Base-by-base conservation (phyloP, 2,329 filamentous ascomycete genomes). In the Paecilomyces formosus region DNA sequence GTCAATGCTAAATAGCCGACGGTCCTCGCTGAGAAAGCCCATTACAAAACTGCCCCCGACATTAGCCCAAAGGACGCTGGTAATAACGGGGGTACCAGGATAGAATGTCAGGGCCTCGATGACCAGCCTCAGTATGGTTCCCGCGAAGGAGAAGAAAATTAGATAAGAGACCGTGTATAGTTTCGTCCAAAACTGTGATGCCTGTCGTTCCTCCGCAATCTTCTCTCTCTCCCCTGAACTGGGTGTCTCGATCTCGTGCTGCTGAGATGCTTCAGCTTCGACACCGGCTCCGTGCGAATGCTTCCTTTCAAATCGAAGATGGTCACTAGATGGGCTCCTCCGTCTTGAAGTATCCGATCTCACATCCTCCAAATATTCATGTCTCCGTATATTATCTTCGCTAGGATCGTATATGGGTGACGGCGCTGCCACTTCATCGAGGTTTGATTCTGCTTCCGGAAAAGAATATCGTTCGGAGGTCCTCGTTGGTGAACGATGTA, bases 1-100 rank as follows among this genome's bases (percentile, higher is more conserved):
- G 22, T 81, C 82, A 80, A 86, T 84, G 54, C 82, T 70, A 70
- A 94, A 94, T 1, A 94, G 76, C 66, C 80, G 84, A 57, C 84
- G 80, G 66, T 95, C 89, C 72, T 95, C 88, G 11, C 83, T 78
- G 0, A 96, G 78, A 66, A 93, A 94, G 1, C 92, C 92, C 82
- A 96, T 87, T 61, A 94, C 65, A 1, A 93, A 69, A 57, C 88
- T 88, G 2, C 92, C 92, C 1, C 80, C 85, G 53, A 96, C 85
- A 67, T 96, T 96, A 61, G 90, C 87, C 92, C 92, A 96, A 11
- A 94, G 74, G 2, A 88, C 85, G 57, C 84, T 82, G 59, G 89
- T 90, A 7, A 83, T 77, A 18, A 92, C 78, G 0, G 90, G 90
- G 0, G 88, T 83, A n/a, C 85, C 87, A 1, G 88, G 87, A 68